phyloP scores from a whole-genome alignment of 2,329 filamentous ascomycete species.

The Trichoderma sp. region DNA sequence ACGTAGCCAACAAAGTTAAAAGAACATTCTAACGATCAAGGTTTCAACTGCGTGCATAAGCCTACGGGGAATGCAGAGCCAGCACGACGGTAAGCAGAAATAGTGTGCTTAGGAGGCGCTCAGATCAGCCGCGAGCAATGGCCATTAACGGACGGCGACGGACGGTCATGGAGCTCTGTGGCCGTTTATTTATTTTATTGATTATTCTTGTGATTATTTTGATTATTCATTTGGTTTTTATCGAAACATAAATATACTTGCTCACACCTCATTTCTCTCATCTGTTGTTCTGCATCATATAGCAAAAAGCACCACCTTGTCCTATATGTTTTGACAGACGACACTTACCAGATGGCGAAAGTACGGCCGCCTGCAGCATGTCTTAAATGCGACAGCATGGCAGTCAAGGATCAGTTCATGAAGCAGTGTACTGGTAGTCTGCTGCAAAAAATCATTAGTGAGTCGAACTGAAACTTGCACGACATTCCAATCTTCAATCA shows the following conservation, averaged over 20 bases:
- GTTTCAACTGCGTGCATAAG: not conserved
- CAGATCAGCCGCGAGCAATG: not conserved
- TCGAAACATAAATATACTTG: not conserved
- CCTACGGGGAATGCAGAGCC: not conserved
- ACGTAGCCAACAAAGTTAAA: not conserved
- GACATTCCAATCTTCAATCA: not conserved
- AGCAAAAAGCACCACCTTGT: not conserved
- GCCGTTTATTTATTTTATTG: not conserved
- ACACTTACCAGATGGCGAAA: not conserved
- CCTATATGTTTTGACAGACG: not conserved
- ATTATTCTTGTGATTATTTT: not conserved
- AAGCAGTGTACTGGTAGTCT: not conserved
- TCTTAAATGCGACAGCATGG: constrained; percentile 5
- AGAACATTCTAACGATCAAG: not conserved
- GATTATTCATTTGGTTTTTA: not conserved
- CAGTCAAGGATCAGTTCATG: not conserved
- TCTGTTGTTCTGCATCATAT: not conserved
- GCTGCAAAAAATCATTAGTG: not conserved
- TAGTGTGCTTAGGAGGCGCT: not conserved
- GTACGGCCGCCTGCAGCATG: not conserved
- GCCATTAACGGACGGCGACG: not conserved
- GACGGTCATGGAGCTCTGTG: not conserved
- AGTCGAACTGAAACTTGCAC: not conserved
- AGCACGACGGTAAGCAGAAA: not conserved
- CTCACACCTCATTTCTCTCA: not conserved